These are phyloP conservation scores for Nicotiana paniculata DNA, from an alignment of 257 asterid species.

Conservation along the genomic window DNA sequence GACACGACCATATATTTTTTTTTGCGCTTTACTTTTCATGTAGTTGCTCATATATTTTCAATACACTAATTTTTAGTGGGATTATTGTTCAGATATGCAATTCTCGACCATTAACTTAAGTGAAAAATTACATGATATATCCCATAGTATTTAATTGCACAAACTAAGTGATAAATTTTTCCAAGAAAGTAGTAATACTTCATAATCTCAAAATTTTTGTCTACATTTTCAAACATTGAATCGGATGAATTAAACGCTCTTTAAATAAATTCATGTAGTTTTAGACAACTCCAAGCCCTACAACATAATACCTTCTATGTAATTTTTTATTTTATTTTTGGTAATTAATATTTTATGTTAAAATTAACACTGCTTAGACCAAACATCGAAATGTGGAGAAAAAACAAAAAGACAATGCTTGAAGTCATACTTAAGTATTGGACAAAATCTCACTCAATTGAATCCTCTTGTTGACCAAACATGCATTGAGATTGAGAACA, in stretches of 20 bases:
- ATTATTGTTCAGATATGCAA: neutral
- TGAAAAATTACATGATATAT: neutral
- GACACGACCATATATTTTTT: neutral
- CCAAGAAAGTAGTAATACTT: neutral
- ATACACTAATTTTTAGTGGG: neutral
- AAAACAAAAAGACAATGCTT: too few relatives aligned
- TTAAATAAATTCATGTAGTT: neutral
- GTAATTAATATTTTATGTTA: too few relatives aligned
- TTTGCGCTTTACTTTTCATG: neutral
- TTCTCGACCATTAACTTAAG: neutral
- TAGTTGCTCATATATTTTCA: neutral
- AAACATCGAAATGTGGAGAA: too few relatives aligned
- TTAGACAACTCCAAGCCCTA: neutral
- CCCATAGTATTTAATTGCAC: neutral
- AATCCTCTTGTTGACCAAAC: too few relatives aligned
- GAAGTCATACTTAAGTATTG: too few relatives aligned
- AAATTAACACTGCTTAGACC: too few relatives aligned
- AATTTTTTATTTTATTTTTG: too few relatives aligned
- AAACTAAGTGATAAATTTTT: neutral
- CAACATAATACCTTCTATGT: too few relatives aligned
- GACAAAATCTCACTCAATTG: too few relatives aligned
- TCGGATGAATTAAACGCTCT: neutral
- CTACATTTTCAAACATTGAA: too few relatives aligned
- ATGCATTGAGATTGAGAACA: too few relatives aligned
- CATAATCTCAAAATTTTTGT: neutral